These are phyloP conservation scores for Rhodotorula sp. DNA, from an alignment of 1,284 basidiomycete genomes.

Conservation along the genomic window DNA sequence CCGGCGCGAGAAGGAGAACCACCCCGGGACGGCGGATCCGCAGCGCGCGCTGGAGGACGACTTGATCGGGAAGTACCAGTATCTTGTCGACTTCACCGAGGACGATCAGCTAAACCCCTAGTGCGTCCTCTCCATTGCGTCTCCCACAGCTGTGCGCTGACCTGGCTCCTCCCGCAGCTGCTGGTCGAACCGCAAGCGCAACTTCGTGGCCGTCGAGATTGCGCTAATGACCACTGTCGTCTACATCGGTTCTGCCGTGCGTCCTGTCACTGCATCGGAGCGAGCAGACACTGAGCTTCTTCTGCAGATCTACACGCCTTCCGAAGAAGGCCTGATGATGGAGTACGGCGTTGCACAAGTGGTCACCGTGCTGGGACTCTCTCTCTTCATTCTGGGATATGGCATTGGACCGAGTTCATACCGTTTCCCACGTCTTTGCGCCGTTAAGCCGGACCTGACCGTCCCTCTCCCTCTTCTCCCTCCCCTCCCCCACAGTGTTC, in stretches of 20 bases:
- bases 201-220: constrained; percentile 41
- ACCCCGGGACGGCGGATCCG: constrained; percentile 26
- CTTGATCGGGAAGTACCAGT: constrained; percentile 29
- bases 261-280: not conserved
- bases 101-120: constrained; percentile 51
- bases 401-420: constrained; percentile 35
- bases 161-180: not conserved
- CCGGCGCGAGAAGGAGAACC: constrained; percentile 6
- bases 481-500: constrained; percentile 23
- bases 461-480: not conserved
- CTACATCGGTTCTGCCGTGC: constrained; percentile 38
- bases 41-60: constrained; percentile 18
- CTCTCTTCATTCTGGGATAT: constrained; percentile 41
- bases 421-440: not conserved
- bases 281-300: not conserved
- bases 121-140: constrained; percentile 16
- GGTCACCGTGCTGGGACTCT: constrained; percentile 40
- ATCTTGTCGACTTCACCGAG: constrained; percentile 32
- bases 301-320: constrained; percentile 45
- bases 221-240: constrained; percentile 50
- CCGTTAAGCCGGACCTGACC: not conserved
- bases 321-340: constrained; percentile 28
- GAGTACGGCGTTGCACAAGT: constrained; percentile 38
- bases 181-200: not conserved
- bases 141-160: not conserved